Evolutionary conservation across 257 asterid genomes (phyloP).

Genomic region (Nicotiana benthamiana): DNA sequence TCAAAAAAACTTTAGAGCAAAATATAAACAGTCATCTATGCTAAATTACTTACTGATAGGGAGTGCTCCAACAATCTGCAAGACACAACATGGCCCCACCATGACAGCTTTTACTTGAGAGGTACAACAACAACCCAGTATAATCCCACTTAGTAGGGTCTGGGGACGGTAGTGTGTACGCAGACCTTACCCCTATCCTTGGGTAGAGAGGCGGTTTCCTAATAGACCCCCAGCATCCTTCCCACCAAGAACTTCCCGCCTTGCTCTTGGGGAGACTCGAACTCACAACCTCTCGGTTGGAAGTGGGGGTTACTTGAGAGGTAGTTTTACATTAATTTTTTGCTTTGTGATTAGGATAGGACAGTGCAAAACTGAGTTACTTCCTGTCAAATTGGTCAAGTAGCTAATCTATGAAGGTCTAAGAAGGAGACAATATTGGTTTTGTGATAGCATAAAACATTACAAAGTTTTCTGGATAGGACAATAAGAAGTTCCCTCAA

Average conservation of each 20-base stretch:
- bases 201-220: too few species aligned
- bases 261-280: too few species aligned
- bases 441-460: neutral
- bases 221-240: too few species aligned
- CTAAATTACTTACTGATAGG: neutral
- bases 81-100: neutral
- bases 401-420: neutral
- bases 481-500: neutral
- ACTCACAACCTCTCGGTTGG: too few species aligned
- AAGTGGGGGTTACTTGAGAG: neutral
- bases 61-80: neutral
- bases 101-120: neutral
- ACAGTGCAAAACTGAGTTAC: neutral
- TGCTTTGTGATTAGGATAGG: neutral
- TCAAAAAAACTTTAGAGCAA: neutral
- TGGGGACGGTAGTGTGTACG: too few species aligned
- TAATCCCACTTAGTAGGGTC: too few species aligned
- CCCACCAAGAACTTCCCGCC: too few species aligned
- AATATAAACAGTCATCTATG: neutral
- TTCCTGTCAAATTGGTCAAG: neutral
- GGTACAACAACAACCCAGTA: too few species aligned
- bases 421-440: neutral
- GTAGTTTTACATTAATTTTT: neutral
- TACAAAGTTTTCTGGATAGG: neutral
- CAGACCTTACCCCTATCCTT: too few species aligned